Conservation (phyloP, 1,139 yeast genomes). For the Yamadazyma blattariae region DNA sequence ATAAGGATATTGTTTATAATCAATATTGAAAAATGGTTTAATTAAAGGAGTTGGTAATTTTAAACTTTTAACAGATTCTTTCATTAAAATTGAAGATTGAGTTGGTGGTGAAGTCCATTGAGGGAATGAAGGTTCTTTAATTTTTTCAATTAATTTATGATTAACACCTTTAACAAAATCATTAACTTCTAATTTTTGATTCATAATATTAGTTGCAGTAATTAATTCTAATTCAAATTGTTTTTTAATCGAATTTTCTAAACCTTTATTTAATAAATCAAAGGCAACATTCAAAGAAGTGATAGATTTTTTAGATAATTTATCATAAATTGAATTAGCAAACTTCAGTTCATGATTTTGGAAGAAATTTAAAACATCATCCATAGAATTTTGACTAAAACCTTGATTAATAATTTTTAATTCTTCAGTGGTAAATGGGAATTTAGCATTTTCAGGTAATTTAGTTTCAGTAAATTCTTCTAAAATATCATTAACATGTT, state of each 20-base stretch:
- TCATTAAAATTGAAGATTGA: constrained; percentile 20
- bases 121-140: constrained; percentile 50
- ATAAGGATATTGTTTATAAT: constrained; percentile 67
- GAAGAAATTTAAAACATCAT: constrained; percentile 59
- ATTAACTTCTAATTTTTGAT: constrained; percentile 48
- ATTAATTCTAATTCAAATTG: constrained; percentile 74
- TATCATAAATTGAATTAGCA: constrained; percentile 58
- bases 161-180: constrained; percentile 77
- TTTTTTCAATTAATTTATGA: constrained; percentile 66
- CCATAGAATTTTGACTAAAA: constrained; percentile 59
- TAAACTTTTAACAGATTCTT: constrained; percentile 24
- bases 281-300: constrained; percentile 76
- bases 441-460: constrained; percentile 63
- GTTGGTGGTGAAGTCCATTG: constrained; percentile 41
- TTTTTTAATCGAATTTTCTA: constrained; percentile 54
- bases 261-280: constrained; percentile 65
- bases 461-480: constrained; percentile 72
- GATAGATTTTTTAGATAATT: constrained; percentile 63
- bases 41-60: constrained; percentile 39
- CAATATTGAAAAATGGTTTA: constrained; percentile 45
- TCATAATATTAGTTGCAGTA: constrained; percentile 76
- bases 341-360: constrained; percentile 58
- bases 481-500: constrained; percentile 66
- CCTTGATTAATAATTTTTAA: constrained; percentile 65
- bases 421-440: constrained; percentile 55